phyloP scores from a whole-genome alignment of 2,329 filamentous ascomycete genomes.

The Achaetomium macrosporum region DNA sequence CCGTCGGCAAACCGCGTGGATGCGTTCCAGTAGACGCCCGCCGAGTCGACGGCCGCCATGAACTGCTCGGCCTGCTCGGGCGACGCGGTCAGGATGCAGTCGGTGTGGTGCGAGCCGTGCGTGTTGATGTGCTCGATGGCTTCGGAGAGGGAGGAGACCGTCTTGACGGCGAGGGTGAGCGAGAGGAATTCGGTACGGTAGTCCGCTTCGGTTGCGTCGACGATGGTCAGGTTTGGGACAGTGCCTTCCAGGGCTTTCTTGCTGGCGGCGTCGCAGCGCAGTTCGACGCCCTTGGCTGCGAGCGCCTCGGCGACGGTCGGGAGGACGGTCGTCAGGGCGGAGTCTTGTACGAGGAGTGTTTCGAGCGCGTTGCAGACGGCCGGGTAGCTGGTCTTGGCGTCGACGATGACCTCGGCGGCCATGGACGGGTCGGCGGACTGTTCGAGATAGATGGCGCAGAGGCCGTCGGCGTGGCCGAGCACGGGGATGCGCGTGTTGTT shows the following conservation, averaged over 20 bases:
- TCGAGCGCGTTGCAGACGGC: conserved; percentile 95
- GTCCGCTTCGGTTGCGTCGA: conserved; percentile 63
- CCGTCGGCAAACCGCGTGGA: conserved; percentile 92
- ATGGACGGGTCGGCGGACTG: conserved; percentile 66
- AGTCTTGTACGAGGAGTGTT: conserved; percentile 77
- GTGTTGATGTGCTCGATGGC: conserved; percentile 86
- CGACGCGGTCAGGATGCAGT: conserved; percentile 75
- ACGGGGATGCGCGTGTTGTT: conserved; percentile 89
- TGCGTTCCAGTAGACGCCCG: conserved; percentile 95
- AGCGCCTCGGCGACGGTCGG: conserved; percentile 69
- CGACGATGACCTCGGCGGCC: conserved; percentile 71
- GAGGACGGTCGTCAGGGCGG: conserved; percentile 60
- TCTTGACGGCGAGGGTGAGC: conserved; percentile 76
- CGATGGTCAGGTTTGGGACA: conserved; percentile 43
- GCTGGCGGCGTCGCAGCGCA: conserved; percentile 70
- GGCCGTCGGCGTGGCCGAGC: conserved; percentile 88
- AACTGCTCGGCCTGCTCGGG: conserved; percentile 68
- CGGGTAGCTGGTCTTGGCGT: conserved; percentile 91
- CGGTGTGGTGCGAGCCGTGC: conserved; percentile 91
- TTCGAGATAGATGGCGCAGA: conserved; percentile 84
- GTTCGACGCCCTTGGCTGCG: conserved; percentile 67
- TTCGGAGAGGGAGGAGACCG: conserved; percentile 59
- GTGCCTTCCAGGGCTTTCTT: conserved; percentile 54
- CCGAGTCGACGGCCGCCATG: conserved; percentile 78
- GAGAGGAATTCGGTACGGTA: conserved; percentile 87